Evolutionary conservation across 139 green algal species (phyloP), one percentile per base, ranked within the genome.

Genomic region (Ettlia oleoabundans): DNA sequence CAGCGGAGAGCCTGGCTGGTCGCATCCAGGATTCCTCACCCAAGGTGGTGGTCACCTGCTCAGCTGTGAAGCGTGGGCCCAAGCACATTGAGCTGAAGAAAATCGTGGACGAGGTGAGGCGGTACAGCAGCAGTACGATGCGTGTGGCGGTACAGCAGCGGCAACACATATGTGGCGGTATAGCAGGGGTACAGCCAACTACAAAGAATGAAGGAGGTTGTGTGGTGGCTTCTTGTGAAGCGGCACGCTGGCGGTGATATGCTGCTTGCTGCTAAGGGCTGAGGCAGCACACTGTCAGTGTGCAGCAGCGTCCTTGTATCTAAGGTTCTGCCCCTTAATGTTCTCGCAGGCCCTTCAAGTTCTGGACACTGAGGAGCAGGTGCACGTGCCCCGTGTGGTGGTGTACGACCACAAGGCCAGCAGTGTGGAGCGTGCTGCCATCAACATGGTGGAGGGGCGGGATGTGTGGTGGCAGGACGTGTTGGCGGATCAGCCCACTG

Each of bases 391-490:
- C 21, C 52, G 55, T 5, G 90, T 95, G 55, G 82, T 98, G 62
- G 91, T 98, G 47, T 94, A 93, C 64, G 92, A 98, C 80, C 95
- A 98, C 88, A 65, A 19, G 52, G 58, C 58, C 4, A 72, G 55
- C 13, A 58, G 75, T 37, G 58, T 81, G 40, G 10, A 38, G 5
- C 75, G 75, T n/a, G 75, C 70, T 2, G 28, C 38, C 58, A 81
- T 81, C 40, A 21, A 52, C 38, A 19, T 22, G 4, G 75, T 81
- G 75, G 75, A 81, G 75, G 75, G 75, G 7, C 86, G 93, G 10
- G 96, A 98, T 80, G 78, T 93, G 24, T 98, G 95, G 94, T 99
- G 92, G 90, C 75, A 93, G 53, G 93, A 98, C 41, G 92, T 82
- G 32, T 74, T 98, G 5, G 37, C 70, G 15, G 26, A 78, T 10